A percentile compares a stretch with the other conserved stretches of the same genome.
phyloP scores from a whole-genome alignment of 495 filamentous ascomycete genomes.

The Xylaria grammica region DNA sequence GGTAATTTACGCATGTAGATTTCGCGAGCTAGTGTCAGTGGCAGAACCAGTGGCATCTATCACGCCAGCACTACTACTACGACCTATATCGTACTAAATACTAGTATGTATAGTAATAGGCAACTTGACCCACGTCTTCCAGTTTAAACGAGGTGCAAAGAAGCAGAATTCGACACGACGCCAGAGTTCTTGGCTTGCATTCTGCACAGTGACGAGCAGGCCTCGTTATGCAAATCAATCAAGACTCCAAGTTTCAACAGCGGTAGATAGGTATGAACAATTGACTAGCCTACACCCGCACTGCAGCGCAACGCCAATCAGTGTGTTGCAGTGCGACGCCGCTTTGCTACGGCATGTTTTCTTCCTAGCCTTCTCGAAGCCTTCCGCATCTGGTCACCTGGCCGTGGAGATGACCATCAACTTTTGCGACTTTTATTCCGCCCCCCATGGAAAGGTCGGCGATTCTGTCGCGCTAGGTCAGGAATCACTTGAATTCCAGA shows the following conservation, averaged over 20 bases:
- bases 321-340: conserved; percentile 7
- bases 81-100: too few species aligned
- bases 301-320: neutral
- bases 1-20: neutral
- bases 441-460: conserved; percentile 16
- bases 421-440: conserved; percentile 17
- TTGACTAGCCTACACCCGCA: neutral
- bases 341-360: conserved; percentile 19
- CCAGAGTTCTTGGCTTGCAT: conserved; percentile 13
- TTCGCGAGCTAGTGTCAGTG: neutral
- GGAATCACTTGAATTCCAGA: conserved; percentile 15
- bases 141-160: conserved; percentile 11
- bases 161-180: neutral
- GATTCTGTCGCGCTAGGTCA: conserved; percentile 9
- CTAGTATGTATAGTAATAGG: neutral
- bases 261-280: neutral
- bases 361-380: conserved; percentile 38
- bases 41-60: neutral
- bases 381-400: conserved; percentile 36
- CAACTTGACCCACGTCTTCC: conserved; percentile 8
- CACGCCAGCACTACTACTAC: conserved; percentile 12
- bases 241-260: neutral
- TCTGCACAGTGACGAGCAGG: conserved; percentile 16
- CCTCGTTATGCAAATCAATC: conserved; percentile 10
- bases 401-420: conserved; percentile 34